These are phyloP conservation scores for Saxophila tyrrhenica DNA, from an alignment of 495 filamentous ascomycete species.

Conservation along the genomic window DNA sequence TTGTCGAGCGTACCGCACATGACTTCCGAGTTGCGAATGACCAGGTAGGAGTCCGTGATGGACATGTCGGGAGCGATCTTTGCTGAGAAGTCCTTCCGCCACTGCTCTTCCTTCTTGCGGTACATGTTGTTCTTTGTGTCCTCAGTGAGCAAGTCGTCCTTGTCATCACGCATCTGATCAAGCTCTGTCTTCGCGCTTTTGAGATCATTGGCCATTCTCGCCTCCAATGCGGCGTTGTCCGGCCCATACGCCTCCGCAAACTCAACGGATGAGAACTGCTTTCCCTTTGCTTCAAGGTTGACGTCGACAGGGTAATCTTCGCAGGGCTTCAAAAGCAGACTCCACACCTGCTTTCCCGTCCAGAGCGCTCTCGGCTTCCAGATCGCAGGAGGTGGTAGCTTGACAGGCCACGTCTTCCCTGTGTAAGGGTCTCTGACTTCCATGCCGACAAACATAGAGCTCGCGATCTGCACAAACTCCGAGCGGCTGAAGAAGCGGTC, in stretches of 20 bases:
- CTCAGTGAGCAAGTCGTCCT: not conserved
- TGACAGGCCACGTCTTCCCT: slow-evolving; percentile 45
- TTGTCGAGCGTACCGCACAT: slow-evolving; percentile 99
- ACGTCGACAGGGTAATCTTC: slow-evolving; percentile 65
- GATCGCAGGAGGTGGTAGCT: slow-evolving; percentile 76
- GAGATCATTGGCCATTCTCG: not conserved
- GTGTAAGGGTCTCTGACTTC: slow-evolving; percentile 26
- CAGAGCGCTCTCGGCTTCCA: slow-evolving; percentile 78
- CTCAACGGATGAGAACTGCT: slow-evolving; percentile 53
- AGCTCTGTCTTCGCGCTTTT: not conserved
- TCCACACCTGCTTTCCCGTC: slow-evolving; percentile 98
- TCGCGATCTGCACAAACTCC: slow-evolving; percentile 77
- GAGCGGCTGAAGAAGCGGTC: slow-evolving; percentile 83
- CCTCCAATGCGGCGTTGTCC: not conserved
- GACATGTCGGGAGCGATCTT: slow-evolving; percentile 53
- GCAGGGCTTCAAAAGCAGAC: slow-evolving; percentile 87
- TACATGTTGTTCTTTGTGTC: not conserved
- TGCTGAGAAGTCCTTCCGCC: not conserved
- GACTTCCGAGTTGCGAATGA: slow-evolving; percentile 90
- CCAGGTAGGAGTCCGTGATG: slow-evolving; percentile 73
- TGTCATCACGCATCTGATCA: not conserved
- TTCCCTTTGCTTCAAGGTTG: slow-evolving; percentile 87
- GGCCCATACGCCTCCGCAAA: not conserved
- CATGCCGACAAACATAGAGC: slow-evolving; percentile 82
- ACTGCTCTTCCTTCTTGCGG: not conserved